phyloP scores from a whole-genome alignment of 176 grass and related monocot genomes.

The Dendrocalamus sinicus region DNA sequence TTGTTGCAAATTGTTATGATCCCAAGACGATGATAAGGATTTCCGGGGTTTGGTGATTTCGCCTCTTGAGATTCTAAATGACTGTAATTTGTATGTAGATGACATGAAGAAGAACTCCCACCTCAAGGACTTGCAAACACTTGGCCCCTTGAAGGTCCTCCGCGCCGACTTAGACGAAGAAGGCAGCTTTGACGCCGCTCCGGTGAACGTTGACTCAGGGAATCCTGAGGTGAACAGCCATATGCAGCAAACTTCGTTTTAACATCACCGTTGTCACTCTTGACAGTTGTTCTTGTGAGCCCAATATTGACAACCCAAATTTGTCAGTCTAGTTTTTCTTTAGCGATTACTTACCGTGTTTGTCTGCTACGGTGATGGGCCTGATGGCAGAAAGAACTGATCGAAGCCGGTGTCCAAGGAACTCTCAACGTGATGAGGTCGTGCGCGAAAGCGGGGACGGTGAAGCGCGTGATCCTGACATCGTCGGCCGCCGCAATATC shows the following conservation, averaged over 20 bases:
- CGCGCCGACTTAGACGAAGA: constrained; percentile 59
- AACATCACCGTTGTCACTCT: neutral
- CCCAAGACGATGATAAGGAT: neutral
- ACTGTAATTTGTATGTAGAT: neutral
- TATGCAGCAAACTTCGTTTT: neutral
- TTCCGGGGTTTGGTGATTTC: neutral
- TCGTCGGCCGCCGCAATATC: constrained; percentile 20
- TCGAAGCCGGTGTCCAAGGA: constrained; percentile 33
- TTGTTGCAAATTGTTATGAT: neutral
- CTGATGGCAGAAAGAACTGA: constrained; percentile 43
- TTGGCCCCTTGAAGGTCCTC: constrained; percentile 54
- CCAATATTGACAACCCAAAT: neutral
- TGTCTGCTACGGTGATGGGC: neutral
- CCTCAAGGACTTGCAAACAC: constrained; percentile 56
- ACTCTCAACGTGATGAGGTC: constrained; percentile 43
- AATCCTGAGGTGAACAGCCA: constrained; percentile 53
- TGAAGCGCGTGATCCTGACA: constrained; percentile 48
- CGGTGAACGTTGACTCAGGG: constrained; percentile 43
- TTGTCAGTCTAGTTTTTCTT: neutral
- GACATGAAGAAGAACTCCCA: constrained; percentile 46
- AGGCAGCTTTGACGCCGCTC: constrained; percentile 80
- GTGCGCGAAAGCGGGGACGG: constrained; percentile 36
- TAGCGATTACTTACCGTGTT: neutral
- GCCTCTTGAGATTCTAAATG: neutral
- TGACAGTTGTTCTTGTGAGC: neutral